phyloP scores from a whole-genome alignment of 208 protist species.

The Porcisia deanei region DNA sequence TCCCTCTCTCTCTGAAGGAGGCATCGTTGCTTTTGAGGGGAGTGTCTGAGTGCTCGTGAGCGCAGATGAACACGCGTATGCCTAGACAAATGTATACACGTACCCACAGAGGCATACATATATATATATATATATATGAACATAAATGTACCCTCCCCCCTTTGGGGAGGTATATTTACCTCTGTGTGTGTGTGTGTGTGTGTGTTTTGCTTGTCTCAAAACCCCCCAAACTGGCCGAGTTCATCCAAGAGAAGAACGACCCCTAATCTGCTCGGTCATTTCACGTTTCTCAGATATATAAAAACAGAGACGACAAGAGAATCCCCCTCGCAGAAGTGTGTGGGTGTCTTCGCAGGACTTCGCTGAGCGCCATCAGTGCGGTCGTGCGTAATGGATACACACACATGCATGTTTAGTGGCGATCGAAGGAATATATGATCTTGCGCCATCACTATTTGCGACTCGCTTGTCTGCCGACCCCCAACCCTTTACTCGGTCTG shows the following conservation, averaged over 20 bases:
- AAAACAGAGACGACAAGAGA: background rate
- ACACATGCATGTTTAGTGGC: background rate
- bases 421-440: background rate
- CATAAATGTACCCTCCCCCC: too few species aligned
- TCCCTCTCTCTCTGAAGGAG: background rate
- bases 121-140: too few species aligned
- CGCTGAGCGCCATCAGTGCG: background rate
- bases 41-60: too few species aligned
- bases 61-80: too few species aligned
- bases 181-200: background rate
- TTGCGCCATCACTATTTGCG: background rate
- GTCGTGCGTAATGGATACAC: background rate
- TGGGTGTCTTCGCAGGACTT: background rate
- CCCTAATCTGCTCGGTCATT: background rate
- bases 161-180: too few species aligned
- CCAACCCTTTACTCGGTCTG: background rate
- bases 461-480: background rate
- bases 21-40: background rate
- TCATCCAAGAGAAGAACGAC: background rate
- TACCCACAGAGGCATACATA: too few species aligned
- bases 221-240: background rate
- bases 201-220: conserved; percentile 1
- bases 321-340: background rate
- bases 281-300: background rate
- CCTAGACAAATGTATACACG: too few species aligned